A percentile compares a stretch with the other conserved stretches of the same genome.
Evolutionary conservation across 768 basidiomycete genomes (phyloP).

Genomic region (Gautieria morchelliformis): DNA sequence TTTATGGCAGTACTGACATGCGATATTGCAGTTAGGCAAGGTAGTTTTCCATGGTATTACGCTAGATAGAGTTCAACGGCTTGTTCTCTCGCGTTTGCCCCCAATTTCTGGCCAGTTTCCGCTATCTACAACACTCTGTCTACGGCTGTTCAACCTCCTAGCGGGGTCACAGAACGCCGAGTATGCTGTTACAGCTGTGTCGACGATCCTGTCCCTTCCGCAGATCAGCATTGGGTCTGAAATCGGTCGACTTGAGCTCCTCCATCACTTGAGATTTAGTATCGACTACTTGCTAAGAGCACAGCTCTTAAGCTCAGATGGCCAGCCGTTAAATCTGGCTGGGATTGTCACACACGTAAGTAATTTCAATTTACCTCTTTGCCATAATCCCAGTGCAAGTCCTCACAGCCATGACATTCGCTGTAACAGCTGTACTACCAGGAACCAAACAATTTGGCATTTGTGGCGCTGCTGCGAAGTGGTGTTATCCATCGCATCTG

Average conservation of each 20-base stretch:
- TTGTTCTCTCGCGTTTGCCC: conserved; percentile 55
- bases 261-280: conserved; percentile 60
- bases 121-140: conserved; percentile 51
- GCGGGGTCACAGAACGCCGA: conserved; percentile 47
- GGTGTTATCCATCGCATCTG: conserved; percentile 55
- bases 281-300: conserved; percentile 60
- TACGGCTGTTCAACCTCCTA: conserved; percentile 58
- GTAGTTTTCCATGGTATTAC: conserved; percentile 66
- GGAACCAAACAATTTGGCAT: conserved; percentile 62
- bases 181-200: conserved; percentile 38
- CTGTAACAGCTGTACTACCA: conserved; percentile 29
- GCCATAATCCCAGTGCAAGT: too few relatives aligned
- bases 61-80: conserved; percentile 51
- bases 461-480: conserved; percentile 45
- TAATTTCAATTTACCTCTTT: conserved; percentile 13
- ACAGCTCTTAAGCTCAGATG: conserved; percentile 41
- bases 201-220: conserved; percentile 45
- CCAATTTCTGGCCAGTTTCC: conserved; percentile 57
- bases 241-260: conserved; percentile 43
- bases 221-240: conserved; percentile 49
- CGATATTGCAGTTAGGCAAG: conserved; percentile 35
- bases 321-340: conserved; percentile 49
- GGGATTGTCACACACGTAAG: conserved; percentile 43
- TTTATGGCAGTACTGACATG: background rate
- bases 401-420: background rate